Base-by-base conservation (phyloP, 768 basidiomycete genomes). In the Tylopilus felleus region DNA sequence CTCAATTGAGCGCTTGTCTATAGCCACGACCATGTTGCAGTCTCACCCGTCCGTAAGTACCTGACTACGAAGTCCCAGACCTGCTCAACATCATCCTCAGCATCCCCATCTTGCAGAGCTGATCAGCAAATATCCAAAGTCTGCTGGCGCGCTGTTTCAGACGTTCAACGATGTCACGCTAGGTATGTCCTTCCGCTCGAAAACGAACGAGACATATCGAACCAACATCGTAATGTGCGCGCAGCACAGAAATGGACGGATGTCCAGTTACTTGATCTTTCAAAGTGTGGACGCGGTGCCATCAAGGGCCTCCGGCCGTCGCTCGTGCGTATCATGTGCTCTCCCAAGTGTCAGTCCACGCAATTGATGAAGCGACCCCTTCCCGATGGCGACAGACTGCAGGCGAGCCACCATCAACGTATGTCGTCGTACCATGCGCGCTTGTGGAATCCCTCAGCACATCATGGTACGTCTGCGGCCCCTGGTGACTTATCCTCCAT, bases 211-310 rank as follows among this genome's bases (percentile, higher is more conserved):
- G 38, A 39, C 23, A 38, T 22, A 25, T 16, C n/a, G 43, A 49
- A 40, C 16, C 21, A 55, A 47, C 46, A 21, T 21, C 47, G 23
- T 22, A 10, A n/a, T 17, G 19, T n/a, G 36, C 56, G 25, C 47
- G 14, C 36, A 91, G 89, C 82, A 8, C 90, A 93, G 62, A 76
- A 82, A 70, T 93, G 90, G 90, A 72, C 71, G 8, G 76, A 85
- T 43, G 70, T 90, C 1, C 73, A 82, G 59, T 71, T 89, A 2
- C 59, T 87, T 23, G 88, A 91, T 43, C 74, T 92, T 0, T 71
- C 73, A 28, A 63, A 64, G 4, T 84, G 81, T 58, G 66, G 71
- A 42, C 73, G 87, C 12, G 83, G 75, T 4, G 85, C 79, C 4
- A 78, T 89, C 49, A 78, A 74, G 58, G 90, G 86, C 1, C 73